Evolutionary conservation across 345 rosid species (phyloP).

Genomic region (Hibiscus syriacus): DNA sequence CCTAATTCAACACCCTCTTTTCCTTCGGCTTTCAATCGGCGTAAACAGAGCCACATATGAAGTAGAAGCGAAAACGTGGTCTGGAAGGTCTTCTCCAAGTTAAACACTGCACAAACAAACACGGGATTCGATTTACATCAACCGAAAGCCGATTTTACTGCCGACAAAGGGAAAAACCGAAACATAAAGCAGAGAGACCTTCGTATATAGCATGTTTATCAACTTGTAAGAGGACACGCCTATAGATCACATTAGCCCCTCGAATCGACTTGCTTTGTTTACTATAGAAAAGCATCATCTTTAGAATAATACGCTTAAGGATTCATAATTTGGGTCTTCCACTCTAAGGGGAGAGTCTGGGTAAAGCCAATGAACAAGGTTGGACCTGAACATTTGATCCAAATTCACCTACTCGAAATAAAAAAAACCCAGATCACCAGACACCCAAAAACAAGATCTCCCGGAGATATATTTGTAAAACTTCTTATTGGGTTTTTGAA

Average conservation of each 20-base stretch:
- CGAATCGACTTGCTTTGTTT: conserved; percentile 82
- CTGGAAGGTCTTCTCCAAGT: conserved; percentile 88
- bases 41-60: conserved; percentile 86
- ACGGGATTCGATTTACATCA: background rate
- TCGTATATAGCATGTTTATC: conserved; percentile 74
- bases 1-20: conserved; percentile 89
- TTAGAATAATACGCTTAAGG: conserved; percentile 42
- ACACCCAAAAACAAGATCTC: too few relatives aligned
- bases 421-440: too few relatives aligned
- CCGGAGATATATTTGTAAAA: too few relatives aligned
- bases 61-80: conserved; percentile 84
- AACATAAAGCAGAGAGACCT: too few relatives aligned
- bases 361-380: conserved; percentile 83
- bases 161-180: too few relatives aligned
- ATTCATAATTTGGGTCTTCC: conserved; percentile 73
- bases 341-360: conserved; percentile 64
- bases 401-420: conserved; percentile 45
- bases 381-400: conserved; percentile 75
- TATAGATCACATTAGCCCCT: conserved; percentile 74
- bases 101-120: conserved; percentile 60
- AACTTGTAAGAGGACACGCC: conserved; percentile 57
- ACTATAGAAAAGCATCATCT: conserved; percentile 73
- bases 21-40: conserved; percentile 84
- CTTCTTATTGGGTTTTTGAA: background rate
- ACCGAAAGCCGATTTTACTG: too few relatives aligned